A percentile compares a stretch with the other conserved stretches of the same genome.
phyloP scores from a whole-genome alignment of 306 rosid genomes.

The Mucuna pruriens region DNA sequence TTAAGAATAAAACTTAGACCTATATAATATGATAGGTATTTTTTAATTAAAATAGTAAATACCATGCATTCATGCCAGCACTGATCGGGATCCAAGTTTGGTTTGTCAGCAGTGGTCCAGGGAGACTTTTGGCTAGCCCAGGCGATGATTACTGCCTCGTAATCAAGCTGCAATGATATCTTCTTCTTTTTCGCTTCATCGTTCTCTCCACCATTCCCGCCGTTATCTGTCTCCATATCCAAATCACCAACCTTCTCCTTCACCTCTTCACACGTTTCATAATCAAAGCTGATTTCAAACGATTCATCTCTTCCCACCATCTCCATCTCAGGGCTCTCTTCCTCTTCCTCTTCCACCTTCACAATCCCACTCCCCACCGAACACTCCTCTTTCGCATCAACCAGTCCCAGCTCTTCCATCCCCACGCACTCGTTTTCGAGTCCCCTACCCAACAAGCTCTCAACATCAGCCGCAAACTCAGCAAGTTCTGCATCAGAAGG shows the following conservation, averaged over 20 bases:
- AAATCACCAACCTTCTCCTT: constrained; percentile 34
- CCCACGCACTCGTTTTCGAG: constrained; percentile 76
- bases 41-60: constrained; percentile 8
- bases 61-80: constrained; percentile 71
- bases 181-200: constrained; percentile 49
- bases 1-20: no score
- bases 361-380: constrained; percentile 40
- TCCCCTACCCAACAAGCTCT: constrained; percentile 77
- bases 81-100: constrained; percentile 59
- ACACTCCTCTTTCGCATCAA: constrained; percentile 50
- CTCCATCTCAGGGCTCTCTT: constrained; percentile 39
- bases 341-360: constrained; percentile 62
- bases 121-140: constrained; percentile 82
- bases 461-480: constrained; percentile 93
- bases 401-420: constrained; percentile 78
- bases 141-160: constrained; percentile 74
- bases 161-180: constrained; percentile 67
- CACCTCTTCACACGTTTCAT: constrained; percentile 51
- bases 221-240: neutral
- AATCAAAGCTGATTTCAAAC: constrained; percentile 65
- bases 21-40: no score
- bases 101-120: constrained; percentile 71
- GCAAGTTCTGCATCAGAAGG: constrained; percentile 75
- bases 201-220: neutral
- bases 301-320: constrained; percentile 59